Evolutionary conservation across 306 rosid genomes (phyloP).

Genomic region (Styphnolobium japonicum): DNA sequence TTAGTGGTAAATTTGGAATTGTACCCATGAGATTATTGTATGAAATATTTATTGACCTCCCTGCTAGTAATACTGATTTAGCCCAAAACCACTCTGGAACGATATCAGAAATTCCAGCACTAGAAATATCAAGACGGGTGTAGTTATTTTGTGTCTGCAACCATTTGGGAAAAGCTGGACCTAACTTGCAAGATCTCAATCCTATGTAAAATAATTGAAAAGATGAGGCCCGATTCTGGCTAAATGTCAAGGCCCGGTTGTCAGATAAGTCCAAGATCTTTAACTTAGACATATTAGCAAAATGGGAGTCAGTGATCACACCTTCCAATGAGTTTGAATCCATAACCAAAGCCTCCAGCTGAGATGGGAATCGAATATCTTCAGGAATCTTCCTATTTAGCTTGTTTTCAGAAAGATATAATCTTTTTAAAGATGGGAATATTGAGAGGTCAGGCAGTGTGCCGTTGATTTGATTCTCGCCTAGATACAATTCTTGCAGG

Average conservation of each 20-base stretch:
- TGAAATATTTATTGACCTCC: background rate
- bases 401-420: background rate
- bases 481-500: background rate
- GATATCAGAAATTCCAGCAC: background rate
- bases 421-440: background rate
- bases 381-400: background rate
- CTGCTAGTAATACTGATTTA: rapidly evolving
- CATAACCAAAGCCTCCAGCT: rapidly evolving
- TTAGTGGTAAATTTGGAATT: background rate
- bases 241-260: background rate
- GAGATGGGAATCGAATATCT: background rate
- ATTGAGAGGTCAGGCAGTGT: background rate
- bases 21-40: background rate
- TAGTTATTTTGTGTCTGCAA: background rate
- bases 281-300: background rate
- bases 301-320: slow-evolving; percentile 3
- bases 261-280: rapidly evolving
- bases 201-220: background rate
- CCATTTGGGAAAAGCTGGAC: slow-evolving; percentile 24
- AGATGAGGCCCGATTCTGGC: background rate
- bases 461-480: background rate
- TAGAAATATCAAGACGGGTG: rapidly evolving
- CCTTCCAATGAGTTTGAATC: background rate
- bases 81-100: slow-evolving; percentile 23
- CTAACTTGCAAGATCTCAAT: slow-evolving; percentile 8